Evolutionary conservation across 1,284 basidiomycete species (phyloP), one percentile per base, ranked within the genome.

Genomic region (Vanrija sp.): DNA sequence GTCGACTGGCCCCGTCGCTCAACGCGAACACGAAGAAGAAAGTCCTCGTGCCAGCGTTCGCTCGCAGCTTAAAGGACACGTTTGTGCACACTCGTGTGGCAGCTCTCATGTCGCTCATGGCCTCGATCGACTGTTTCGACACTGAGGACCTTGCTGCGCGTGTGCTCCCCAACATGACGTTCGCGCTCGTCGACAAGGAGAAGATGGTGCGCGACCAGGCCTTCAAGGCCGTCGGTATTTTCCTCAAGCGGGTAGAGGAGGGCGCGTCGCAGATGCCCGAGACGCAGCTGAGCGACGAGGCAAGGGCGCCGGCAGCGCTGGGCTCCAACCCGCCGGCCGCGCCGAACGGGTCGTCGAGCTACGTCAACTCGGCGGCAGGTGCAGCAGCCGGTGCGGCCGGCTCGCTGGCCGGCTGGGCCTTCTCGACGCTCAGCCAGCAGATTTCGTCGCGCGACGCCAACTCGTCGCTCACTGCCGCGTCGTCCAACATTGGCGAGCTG

Each of bases 81-180:
- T 98, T 98, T 71, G 86, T 94, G 0, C 95, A 96, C 71, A 88
- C 92, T 1, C 83, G 96, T 28, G 91, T 97, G 0, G 95, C 95
- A 0, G 96, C 91, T 0, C 76, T 98, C 43, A 93, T 95, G 91
- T 91, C 93, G 15, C 85, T 98, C 65, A 95, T 94, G 86, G 93
- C 95, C 1, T 94, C 91, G 0, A 85, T 87, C 16, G 94, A 97
- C 29, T 89, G 87, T 60, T 98, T 91, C 64, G 92, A 89, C 51
- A 74, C 83, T 21, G 89, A 94, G 55, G 94, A 97, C 60, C 72
- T 96, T n/a, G 91, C 92, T 0, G 83, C 82, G 1, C 91, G 87
- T 69, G 93, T 96, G 0, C 85, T 97, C 25, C 91, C 93, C 0
- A 87, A 84, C 61, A 85, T 96, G 76, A 80, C 87, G 1, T 86